These are phyloP conservation scores for Beauveria pseudobassiana DNA, from an alignment of 2,329 filamentous ascomycete species.

Conservation along the genomic window DNA sequence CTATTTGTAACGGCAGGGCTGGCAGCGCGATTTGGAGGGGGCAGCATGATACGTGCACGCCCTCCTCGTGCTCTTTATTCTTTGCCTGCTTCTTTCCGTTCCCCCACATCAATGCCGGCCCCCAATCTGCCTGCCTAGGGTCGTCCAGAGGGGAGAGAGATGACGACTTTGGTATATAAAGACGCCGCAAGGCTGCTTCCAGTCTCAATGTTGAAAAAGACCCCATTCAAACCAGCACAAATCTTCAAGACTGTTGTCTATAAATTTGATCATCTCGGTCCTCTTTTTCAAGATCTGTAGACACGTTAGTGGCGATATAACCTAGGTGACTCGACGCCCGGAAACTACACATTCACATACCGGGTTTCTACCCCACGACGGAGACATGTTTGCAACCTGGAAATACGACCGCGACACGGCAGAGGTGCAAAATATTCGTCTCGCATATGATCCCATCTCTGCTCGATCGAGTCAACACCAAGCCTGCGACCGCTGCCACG, in stretches of 20 bases:
- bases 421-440: constrained; percentile 29
- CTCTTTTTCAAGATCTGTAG: neutral
- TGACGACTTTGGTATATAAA: constrained; percentile 7
- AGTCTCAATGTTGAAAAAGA: neutral
- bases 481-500: constrained; percentile 31
- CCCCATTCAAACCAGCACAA: neutral
- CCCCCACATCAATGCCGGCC: constrained; percentile 8
- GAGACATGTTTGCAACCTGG: constrained; percentile 30
- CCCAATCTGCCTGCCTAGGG: constrained; percentile 7
- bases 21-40: neutral
- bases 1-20: neutral
- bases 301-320: neutral
- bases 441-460: constrained; percentile 29
- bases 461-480: constrained; percentile 31
- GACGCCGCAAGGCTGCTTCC: constrained; percentile 1
- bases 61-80: neutral
- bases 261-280: neutral
- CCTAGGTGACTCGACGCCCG: neutral
- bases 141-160: neutral
- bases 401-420: constrained; percentile 31
- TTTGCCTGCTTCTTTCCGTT: neutral
- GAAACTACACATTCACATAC: neutral
- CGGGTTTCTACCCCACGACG: neutral
- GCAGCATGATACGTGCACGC: neutral
- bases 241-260: neutral